Conservation (phyloP, 2,329 filamentous ascomycete genomes). For the Aplosporella prunicola region DNA sequence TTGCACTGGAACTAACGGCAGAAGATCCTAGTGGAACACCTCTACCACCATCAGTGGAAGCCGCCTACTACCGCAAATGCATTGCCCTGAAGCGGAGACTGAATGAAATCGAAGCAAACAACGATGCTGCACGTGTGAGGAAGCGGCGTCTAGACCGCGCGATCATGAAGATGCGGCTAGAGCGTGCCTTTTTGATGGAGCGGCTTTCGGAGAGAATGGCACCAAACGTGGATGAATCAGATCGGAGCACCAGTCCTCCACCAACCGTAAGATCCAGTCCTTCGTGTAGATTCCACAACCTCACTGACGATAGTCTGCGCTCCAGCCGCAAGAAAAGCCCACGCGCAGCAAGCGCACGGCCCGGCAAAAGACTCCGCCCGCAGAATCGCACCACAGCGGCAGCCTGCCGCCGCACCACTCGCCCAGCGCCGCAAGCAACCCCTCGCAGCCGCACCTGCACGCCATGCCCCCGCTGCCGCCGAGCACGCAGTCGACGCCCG, state of each 20-base stretch:
- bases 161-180: slow-evolving; percentile 83
- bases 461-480: slow-evolving; percentile 20
- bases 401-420: slow-evolving; percentile 14
- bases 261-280: slow-evolving; percentile 51
- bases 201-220: slow-evolving; percentile 40
- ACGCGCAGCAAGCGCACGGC: slow-evolving; percentile 65
- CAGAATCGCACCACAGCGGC: slow-evolving; percentile 12
- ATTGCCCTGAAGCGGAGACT: slow-evolving; percentile 87
- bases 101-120: slow-evolving; percentile 83
- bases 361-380: slow-evolving; percentile 34
- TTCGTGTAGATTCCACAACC: slow-evolving; percentile 5
- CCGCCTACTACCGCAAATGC: slow-evolving; percentile 93
- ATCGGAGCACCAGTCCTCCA: slow-evolving; percentile 69
- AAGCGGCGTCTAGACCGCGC: slow-evolving; percentile 73
- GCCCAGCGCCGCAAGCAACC: slow-evolving; percentile 14
- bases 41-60: slow-evolving; percentile 81
- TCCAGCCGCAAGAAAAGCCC: slow-evolving; percentile 67
- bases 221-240: slow-evolving; percentile 50
- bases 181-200: slow-evolving; percentile 55
- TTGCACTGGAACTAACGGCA: too few species aligned
- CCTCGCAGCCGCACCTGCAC: slow-evolving; percentile 13
- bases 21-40: too few species aligned
- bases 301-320: slow-evolving; percentile 4
- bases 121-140: slow-evolving; percentile 71
- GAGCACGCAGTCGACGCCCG: slow-evolving; percentile 30